A percentile compares a stretch with the other conserved stretches of the same genome.
Evolutionary conservation across 2,329 filamentous ascomycete genomes (phyloP).

Genomic region (Chaetomium sp.): DNA sequence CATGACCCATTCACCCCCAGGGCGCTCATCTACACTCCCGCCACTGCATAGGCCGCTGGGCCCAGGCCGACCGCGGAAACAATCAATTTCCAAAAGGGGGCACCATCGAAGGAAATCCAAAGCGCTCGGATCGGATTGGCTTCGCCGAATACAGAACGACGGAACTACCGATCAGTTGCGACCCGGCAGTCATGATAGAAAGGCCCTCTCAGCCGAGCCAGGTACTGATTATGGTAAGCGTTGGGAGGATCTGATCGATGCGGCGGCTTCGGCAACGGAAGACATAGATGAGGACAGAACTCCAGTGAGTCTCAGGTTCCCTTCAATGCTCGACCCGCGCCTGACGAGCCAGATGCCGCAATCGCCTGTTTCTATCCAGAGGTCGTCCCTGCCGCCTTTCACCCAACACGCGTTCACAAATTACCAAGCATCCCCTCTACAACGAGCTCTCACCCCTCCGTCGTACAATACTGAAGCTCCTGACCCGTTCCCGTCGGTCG

Average conservation of each 20-base stretch:
- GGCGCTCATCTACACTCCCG: slow-evolving; percentile 83
- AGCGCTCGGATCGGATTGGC: slow-evolving; percentile 68
- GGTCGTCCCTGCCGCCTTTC: slow-evolving; percentile 64
- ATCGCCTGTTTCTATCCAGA: slow-evolving; percentile 65
- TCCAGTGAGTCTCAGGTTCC: slow-evolving; percentile 64
- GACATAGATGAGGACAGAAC: slow-evolving; percentile 89
- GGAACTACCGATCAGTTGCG: slow-evolving; percentile 60
- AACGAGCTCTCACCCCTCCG: slow-evolving; percentile 87
- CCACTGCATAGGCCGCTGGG: slow-evolving; percentile 76
- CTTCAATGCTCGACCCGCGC: slow-evolving; percentile 46
- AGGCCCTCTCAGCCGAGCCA: slow-evolving; percentile 85
- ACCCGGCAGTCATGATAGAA: slow-evolving; percentile 68
- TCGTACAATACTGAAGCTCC: slow-evolving; percentile 65
- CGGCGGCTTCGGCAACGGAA: slow-evolving; percentile 86
- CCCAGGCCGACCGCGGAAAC: slow-evolving; percentile 75
- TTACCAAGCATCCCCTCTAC: slow-evolving; percentile 87
- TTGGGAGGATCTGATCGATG: slow-evolving; percentile 96
- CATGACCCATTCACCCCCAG: slow-evolving; percentile 77
- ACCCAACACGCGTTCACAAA: slow-evolving; percentile 58
- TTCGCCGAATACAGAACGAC: slow-evolving; percentile 60
- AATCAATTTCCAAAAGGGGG: slow-evolving; percentile 79
- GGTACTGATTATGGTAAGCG: slow-evolving; percentile 80
- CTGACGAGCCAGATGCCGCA: slow-evolving; percentile 60
- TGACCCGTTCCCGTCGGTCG: slow-evolving; percentile 87
- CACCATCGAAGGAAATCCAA: slow-evolving; percentile 79